A percentile compares a stretch with the other conserved stretches of the same genome.
phyloP scores from a whole-genome alignment of 257 asterid species.

The Penstemon barbatus region DNA sequence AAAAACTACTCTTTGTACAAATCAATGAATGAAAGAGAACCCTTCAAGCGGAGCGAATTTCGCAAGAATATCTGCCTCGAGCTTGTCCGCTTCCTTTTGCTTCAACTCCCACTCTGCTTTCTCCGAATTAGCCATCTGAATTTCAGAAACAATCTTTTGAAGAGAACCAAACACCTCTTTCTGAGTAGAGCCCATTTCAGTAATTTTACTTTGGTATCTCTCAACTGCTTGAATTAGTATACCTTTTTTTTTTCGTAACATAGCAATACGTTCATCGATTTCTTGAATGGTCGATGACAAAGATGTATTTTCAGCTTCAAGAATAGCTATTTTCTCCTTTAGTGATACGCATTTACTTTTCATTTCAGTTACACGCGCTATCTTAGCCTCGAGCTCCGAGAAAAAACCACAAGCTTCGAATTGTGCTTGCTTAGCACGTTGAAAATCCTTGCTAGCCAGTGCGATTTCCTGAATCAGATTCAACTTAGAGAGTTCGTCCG shows the following conservation, averaged over 20 bases:
- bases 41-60: constrained; percentile 41
- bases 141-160: constrained; percentile 40
- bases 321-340: constrained; percentile 36
- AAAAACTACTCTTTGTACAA: background rate
- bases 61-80: constrained; percentile 32
- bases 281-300: constrained; percentile 28
- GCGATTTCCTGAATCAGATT: constrained; percentile 41
- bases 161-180: constrained; percentile 27
- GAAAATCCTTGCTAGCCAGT: constrained; percentile 24
- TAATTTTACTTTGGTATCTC: constrained; percentile 30
- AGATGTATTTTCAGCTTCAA: constrained; percentile 35
- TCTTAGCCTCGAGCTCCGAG: constrained; percentile 34
- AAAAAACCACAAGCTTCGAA: constrained; percentile 34
- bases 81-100: constrained; percentile 33
- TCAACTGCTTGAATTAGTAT: constrained; percentile 25
- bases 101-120: constrained; percentile 37
- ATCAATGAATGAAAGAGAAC: constrained; percentile 31
- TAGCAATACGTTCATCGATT: constrained; percentile 38
- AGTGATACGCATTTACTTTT: constrained; percentile 33
- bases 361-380: constrained; percentile 25
- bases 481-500: constrained; percentile 33
- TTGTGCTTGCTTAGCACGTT: constrained; percentile 29
- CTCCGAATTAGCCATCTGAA: constrained; percentile 40
- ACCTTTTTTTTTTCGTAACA: constrained; percentile 33
- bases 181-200: constrained; percentile 22